These are phyloP conservation scores for Clarireedia monteithiana DNA, from an alignment of 2,329 filamentous ascomycete species.

Conservation along the genomic window DNA sequence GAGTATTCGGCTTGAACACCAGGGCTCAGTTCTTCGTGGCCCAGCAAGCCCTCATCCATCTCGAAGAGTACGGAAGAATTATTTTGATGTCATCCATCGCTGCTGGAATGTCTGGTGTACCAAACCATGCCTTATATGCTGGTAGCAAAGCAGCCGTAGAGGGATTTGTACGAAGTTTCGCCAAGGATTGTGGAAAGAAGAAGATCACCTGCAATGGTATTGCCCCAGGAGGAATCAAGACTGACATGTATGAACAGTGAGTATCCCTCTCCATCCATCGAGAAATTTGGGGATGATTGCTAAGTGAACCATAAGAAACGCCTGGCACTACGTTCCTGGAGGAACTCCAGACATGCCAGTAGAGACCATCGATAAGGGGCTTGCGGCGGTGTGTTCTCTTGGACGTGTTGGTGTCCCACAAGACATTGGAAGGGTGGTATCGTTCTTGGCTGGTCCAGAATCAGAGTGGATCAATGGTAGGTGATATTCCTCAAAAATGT, in stretches of 20 bases:
- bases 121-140: conserved; percentile 67
- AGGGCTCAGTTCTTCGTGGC: conserved; percentile 69
- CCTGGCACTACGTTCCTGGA: conserved; percentile 52
- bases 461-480: conserved; percentile 34
- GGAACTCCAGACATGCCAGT: conserved; percentile 42
- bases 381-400: conserved; percentile 54
- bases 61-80: conserved; percentile 61
- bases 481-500: background rate
- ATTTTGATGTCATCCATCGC: conserved; percentile 61
- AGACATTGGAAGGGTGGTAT: conserved; percentile 58
- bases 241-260: conserved; percentile 54
- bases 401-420: conserved; percentile 57
- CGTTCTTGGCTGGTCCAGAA: conserved; percentile 49
- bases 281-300: background rate
- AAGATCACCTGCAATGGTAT: conserved; percentile 61
- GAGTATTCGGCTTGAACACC: conserved; percentile 57
- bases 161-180: conserved; percentile 66
- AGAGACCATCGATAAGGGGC: conserved; percentile 45
- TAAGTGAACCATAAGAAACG: conserved; percentile 32
- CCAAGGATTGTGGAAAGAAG: conserved; percentile 47
- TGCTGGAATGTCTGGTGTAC: conserved; percentile 42
- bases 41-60: conserved; percentile 64
- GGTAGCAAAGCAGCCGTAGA: conserved; percentile 69
- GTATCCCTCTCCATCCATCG: background rate
- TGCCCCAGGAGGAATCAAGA: conserved; percentile 59